phyloP scores from a whole-genome alignment of 768 basidiomycete genomes.

The Tricholoma bakamatsutake region DNA sequence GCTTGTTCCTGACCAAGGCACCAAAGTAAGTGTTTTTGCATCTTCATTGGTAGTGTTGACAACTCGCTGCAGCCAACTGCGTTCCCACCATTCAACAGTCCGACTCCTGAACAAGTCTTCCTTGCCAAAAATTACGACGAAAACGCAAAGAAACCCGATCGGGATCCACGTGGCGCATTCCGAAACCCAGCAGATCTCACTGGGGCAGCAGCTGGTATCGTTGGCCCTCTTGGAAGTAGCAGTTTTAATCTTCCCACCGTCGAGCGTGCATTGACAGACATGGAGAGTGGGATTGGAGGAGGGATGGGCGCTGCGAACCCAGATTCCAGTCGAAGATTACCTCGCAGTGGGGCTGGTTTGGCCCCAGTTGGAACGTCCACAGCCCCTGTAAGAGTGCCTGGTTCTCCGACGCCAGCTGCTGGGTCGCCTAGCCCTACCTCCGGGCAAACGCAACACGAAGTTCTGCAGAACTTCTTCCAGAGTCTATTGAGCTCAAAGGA shows the following conservation, averaged over 20 bases:
- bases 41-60: background rate
- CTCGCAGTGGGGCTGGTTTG: conserved; percentile 32
- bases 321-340: conserved; percentile 15
- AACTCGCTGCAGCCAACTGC: conserved; percentile 44
- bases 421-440: conserved; percentile 38
- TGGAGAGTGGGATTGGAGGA: conserved; percentile 60
- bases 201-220: conserved; percentile 64
- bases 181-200: conserved; percentile 63
- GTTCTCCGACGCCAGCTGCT: conserved; percentile 30
- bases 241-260: conserved; percentile 84
- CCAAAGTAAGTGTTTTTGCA: conserved; percentile 46
- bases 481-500: conserved; percentile 71
- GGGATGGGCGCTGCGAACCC: conserved; percentile 18
- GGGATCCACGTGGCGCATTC: conserved; percentile 87
- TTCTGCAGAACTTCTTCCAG: conserved; percentile 85
- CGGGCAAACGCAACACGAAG: conserved; percentile 74
- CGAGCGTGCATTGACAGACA: conserved; percentile 80
- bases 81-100: conserved; percentile 72
- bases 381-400: conserved; percentile 28
- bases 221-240: conserved; percentile 88
- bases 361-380: conserved; percentile 31
- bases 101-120: conserved; percentile 86
- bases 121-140: conserved; percentile 88
- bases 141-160: conserved; percentile 83
- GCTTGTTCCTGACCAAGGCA: conserved; percentile 72